Evolutionary conservation across 2,329 filamentous ascomycete species (phyloP).

Genomic region (Decorospora gaudefroyi): DNA sequence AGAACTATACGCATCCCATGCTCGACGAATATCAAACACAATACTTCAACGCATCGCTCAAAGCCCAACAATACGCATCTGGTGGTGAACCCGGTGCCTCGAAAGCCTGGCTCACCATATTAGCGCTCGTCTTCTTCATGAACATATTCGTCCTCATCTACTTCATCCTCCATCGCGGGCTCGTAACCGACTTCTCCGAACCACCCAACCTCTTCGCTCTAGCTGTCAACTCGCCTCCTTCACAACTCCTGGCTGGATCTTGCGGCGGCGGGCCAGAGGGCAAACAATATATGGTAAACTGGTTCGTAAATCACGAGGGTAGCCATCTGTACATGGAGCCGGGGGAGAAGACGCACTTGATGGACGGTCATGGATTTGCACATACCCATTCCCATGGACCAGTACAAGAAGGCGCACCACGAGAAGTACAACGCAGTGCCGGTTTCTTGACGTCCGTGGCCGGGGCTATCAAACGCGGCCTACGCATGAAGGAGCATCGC

Average conservation of each 20-base stretch:
- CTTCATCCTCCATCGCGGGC: conserved; percentile 61
- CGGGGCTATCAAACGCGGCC: conserved; percentile 10
- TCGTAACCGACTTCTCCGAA: conserved; percentile 79
- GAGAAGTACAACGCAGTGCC: background rate
- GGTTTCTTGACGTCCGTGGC: conserved; percentile 8
- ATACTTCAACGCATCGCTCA: conserved; percentile 66
- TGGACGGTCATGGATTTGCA: conserved; percentile 17
- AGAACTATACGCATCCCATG: conserved; percentile 43
- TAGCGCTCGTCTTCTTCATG: conserved; percentile 67
- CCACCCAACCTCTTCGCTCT: conserved; percentile 75
- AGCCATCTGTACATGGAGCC: conserved; percentile 60
- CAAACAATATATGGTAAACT: conserved; percentile 53
- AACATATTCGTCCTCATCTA: conserved; percentile 70
- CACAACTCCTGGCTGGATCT: conserved; percentile 56
- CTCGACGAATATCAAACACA: conserved; percentile 58
- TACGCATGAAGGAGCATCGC: conserved; percentile 20
- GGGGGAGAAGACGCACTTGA: conserved; percentile 40
- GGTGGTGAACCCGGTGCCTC: conserved; percentile 66
- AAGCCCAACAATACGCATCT: conserved; percentile 71
- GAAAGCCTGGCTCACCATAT: conserved; percentile 67
- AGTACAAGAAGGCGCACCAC: conserved; percentile 1
- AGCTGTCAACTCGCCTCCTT: conserved; percentile 67
- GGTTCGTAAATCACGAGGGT: conserved; percentile 54
- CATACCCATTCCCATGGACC: conserved; percentile 13
- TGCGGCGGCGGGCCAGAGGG: conserved; percentile 62